phyloP scores from a whole-genome alignment of 345 rosid species.

The Salix dunnii region DNA sequence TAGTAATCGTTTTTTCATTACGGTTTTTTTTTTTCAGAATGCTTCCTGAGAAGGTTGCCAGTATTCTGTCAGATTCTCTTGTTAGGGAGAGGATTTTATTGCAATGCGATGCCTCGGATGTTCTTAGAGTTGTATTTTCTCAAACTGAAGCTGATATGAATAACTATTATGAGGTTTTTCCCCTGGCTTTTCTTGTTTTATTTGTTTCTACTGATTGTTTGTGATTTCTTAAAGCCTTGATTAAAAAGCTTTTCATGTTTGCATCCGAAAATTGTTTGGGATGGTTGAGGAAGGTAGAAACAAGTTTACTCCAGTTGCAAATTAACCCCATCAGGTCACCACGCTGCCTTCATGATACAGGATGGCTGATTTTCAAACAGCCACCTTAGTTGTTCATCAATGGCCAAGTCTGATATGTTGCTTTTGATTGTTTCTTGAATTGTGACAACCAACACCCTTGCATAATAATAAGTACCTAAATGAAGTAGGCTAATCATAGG shows the following conservation, averaged over 20 bases:
- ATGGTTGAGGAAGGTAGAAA: not conserved
- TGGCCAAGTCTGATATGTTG: not conserved
- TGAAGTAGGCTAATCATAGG: not conserved
- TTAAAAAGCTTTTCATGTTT: not conserved
- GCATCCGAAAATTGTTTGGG: not conserved
- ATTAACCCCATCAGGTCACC: not conserved
- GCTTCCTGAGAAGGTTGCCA: slow-evolving; percentile 69
- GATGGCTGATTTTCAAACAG: not conserved
- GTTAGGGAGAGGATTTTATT: slow-evolving; percentile 67
- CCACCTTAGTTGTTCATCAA: not conserved
- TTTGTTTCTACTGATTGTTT: not conserved
- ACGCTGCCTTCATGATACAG: not conserved
- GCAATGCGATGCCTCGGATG: slow-evolving; percentile 71
- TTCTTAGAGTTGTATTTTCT: slow-evolving; percentile 70
- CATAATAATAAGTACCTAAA: not conserved
- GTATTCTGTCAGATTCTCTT: slow-evolving; percentile 63
- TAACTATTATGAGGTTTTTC: slow-evolving; percentile 77
- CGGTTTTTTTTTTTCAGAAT: slow-evolving; percentile 44
- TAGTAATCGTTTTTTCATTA: not conserved
- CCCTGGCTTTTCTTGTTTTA: slow-evolving; percentile 2
- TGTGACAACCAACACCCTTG: not conserved
- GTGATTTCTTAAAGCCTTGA: not conserved
- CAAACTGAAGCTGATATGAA: slow-evolving; percentile 82
- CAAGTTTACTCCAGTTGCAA: not conserved
- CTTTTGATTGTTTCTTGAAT: not conserved